These are phyloP conservation scores for Rhodotorula sp. DNA, from an alignment of 1,284 basidiomycete species.

Conservation along the genomic window DNA sequence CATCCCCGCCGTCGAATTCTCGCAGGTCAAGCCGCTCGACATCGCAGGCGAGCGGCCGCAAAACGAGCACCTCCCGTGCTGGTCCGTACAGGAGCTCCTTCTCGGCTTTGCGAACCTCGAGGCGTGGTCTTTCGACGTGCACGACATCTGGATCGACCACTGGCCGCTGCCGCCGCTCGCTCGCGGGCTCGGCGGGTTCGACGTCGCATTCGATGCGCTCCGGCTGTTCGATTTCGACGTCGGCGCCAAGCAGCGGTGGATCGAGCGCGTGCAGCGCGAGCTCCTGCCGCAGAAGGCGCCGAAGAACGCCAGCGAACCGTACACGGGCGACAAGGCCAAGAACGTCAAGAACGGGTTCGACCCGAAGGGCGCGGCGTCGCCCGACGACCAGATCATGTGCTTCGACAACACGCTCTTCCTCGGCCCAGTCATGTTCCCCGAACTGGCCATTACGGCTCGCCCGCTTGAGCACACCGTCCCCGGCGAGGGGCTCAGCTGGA, in stretches of 20 bases:
- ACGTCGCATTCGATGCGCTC: conserved; percentile 38
- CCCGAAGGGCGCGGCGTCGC: not conserved
- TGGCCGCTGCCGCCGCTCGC: conserved; percentile 33
- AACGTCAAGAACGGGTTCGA: conserved; percentile 38
- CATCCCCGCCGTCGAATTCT: conserved; percentile 32
- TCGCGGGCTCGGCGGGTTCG: conserved; percentile 28
- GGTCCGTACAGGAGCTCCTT: conserved; percentile 33
- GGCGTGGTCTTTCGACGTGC: conserved; percentile 23
- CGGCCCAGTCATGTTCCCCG: conserved; percentile 34
- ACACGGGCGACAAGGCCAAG: conserved; percentile 6
- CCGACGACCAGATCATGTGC: conserved; percentile 38
- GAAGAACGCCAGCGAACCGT: not conserved
- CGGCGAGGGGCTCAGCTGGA: conserved; percentile 36
- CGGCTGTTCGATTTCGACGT: conserved; percentile 37
- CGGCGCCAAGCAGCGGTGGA: conserved; percentile 19
- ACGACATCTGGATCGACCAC: conserved; percentile 31
- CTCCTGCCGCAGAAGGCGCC: conserved; percentile 25
- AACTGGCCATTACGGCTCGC: not conserved
- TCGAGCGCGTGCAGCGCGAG: conserved; percentile 22
- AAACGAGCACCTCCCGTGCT: conserved; percentile 37
- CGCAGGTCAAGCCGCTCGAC: conserved; percentile 24
- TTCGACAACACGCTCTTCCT: conserved; percentile 43
- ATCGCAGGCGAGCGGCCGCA: not conserved
- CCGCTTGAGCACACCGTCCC: conserved; percentile 24
- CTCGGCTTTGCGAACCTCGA: conserved; percentile 29